Conservation (phyloP, 495 filamentous ascomycete species). For the Penicillium dipodomyicola region DNA sequence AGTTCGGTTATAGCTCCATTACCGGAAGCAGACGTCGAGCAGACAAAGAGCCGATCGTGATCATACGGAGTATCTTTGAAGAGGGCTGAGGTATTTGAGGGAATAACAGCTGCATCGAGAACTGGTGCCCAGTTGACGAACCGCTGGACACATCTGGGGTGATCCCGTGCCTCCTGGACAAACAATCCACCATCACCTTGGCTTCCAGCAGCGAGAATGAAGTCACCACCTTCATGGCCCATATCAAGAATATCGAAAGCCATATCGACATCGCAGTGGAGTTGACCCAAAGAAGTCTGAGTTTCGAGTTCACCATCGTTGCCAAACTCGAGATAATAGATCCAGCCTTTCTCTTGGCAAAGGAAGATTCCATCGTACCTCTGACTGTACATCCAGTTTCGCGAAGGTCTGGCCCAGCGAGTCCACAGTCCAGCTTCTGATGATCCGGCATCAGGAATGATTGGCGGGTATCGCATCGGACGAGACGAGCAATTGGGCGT, state of each 20-base stretch:
- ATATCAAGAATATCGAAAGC: slow-evolving; percentile 49
- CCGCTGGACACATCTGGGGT: slow-evolving; percentile 52
- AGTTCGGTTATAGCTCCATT: slow-evolving; percentile 67
- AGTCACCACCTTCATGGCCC: slow-evolving; percentile 59
- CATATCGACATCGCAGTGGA: slow-evolving; percentile 45
- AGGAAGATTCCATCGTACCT: slow-evolving; percentile 71
- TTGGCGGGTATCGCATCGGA: slow-evolving; percentile 35
- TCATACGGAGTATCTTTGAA: slow-evolving; percentile 20
- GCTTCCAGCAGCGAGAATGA: slow-evolving; percentile 77
- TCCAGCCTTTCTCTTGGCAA: slow-evolving; percentile 74
- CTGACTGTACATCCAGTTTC: slow-evolving; percentile 56
- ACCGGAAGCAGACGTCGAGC: slow-evolving; percentile 39
- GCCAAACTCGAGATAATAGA: slow-evolving; percentile 65
- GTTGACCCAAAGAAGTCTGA: slow-evolving; percentile 37
- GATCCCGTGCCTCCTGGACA: slow-evolving; percentile 55
- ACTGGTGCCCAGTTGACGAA: slow-evolving; percentile 83
- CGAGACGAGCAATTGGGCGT: slow-evolving; percentile 44
- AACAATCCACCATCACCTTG: slow-evolving; percentile 78
- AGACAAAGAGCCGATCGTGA: slow-evolving; percentile 40
- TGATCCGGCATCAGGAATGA: slow-evolving; percentile 29
- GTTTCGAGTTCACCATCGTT: slow-evolving; percentile 39
- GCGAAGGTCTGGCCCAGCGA: slow-evolving; percentile 70
- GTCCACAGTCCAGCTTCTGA: slow-evolving; percentile 44
- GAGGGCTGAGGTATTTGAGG: slow-evolving; percentile 21
- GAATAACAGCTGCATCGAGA: slow-evolving; percentile 62